Percentiles rank a stretch among this genome's conserved stretches.
Evolutionary conservation across 768 basidiomycete genomes (phyloP).

Genomic region (Stropharia rugosoannulata): DNA sequence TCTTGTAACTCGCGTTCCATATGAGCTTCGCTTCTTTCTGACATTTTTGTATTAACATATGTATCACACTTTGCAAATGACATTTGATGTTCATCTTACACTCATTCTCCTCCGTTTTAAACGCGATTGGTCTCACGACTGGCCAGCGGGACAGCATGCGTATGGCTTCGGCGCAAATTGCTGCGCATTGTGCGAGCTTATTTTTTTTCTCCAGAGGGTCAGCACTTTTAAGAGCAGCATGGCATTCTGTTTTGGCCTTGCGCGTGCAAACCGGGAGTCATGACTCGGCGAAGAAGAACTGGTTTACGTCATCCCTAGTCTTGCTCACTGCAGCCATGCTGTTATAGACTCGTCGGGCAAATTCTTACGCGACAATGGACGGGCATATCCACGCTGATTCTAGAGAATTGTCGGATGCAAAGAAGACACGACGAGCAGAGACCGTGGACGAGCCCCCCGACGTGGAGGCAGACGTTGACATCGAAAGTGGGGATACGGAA

Average conservation of each 20-base stretch:
- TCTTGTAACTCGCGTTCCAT: constrained; percentile 21
- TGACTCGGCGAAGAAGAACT: background rate
- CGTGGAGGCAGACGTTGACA: constrained; percentile 1
- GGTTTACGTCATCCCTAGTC: constrained; percentile 9
- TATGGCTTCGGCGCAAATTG: background rate
- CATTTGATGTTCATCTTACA: background rate
- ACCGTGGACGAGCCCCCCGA: constrained; percentile 35
- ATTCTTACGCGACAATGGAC: background rate
- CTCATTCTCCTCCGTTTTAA: background rate
- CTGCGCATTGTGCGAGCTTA: constrained; percentile 14
- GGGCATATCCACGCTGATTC: background rate
- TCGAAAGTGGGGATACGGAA: no score
- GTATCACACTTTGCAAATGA: constrained; percentile 2
- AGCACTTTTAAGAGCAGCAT: no score
- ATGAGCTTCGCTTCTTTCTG: constrained; percentile 59
- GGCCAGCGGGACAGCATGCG: no score
- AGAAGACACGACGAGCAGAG: constrained; percentile 17
- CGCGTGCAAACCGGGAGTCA: no score
- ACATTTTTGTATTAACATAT: constrained; percentile 29
- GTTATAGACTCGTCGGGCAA: background rate
- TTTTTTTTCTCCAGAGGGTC: background rate
- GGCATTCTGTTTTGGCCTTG: no score
- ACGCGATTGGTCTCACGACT: background rate
- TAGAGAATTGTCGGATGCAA: background rate
- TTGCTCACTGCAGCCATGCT: background rate